These are phyloP conservation scores for Waltergamsia citrina DNA, from an alignment of 2,329 filamentous ascomycete species.

Conservation along the genomic window DNA sequence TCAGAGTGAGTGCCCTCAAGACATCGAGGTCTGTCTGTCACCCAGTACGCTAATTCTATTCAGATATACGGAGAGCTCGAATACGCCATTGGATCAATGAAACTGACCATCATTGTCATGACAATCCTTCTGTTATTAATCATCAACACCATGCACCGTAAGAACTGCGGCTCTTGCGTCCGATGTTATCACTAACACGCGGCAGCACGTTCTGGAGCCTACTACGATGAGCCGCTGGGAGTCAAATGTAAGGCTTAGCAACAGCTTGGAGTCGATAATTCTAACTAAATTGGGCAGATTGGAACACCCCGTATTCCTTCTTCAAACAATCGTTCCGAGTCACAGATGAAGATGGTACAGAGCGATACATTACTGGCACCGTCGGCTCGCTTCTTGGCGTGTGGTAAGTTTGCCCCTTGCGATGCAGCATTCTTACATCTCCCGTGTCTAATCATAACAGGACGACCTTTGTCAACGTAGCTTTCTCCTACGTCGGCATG, in stretches of 20 bases:
- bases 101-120: slow-evolving; percentile 23
- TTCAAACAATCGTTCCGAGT: slow-evolving; percentile 22
- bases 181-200: neutral
- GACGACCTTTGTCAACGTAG: slow-evolving; percentile 24
- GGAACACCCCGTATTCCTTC: slow-evolving; percentile 21
- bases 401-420: slow-evolving; percentile 17
- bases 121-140: slow-evolving; percentile 26
- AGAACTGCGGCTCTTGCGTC: no score
- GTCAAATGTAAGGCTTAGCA: slow-evolving; percentile 19
- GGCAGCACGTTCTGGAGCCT: slow-evolving; percentile 21
- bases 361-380: slow-evolving; percentile 15
- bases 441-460: slow-evolving; percentile 8
- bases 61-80: slow-evolving; percentile 23
- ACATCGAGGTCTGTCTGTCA: neutral
- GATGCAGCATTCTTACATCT: no score
- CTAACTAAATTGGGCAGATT: slow-evolving; percentile 2
- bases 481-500: slow-evolving; percentile 27
- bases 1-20: slow-evolving; percentile 16
- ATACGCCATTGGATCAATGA: slow-evolving; percentile 25
- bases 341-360: slow-evolving; percentile 13
- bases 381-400: slow-evolving; percentile 26
- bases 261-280: neutral
- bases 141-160: slow-evolving; percentile 23
- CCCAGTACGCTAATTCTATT: slow-evolving; percentile 5
- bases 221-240: slow-evolving; percentile 22